A percentile compares a stretch with the other conserved stretches of the same genome.
phyloP scores from a whole-genome alignment of 257 asterid species.

The Fraxinus anomala region DNA sequence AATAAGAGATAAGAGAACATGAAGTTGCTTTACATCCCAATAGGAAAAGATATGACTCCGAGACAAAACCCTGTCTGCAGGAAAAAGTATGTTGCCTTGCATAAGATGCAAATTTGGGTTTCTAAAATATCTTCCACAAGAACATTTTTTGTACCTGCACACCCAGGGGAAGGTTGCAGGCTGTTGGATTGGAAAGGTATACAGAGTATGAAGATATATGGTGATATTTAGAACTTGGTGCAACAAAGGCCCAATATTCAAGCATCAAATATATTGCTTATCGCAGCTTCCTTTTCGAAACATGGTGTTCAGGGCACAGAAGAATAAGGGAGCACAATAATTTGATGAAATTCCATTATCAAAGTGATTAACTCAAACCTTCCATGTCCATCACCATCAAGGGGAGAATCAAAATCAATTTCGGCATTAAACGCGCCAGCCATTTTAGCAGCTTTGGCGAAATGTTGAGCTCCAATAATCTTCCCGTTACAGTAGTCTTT shows the following conservation, averaged over 20 bases:
- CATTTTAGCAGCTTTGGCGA: slow-evolving; percentile 91
- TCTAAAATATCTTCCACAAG: background rate
- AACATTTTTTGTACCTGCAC: background rate
- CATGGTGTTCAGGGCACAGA: background rate
- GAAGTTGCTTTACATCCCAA: background rate
- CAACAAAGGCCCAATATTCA: background rate
- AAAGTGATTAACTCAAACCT: slow-evolving; percentile 52
- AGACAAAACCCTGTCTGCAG: background rate
- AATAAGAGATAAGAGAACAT: too few relatives aligned
- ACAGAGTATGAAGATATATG: background rate
- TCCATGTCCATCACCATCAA: slow-evolving; percentile 99
- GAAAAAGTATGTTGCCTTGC: background rate
- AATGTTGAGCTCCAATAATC: slow-evolving; percentile 98
- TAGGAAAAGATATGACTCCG: background rate
- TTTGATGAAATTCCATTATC: background rate
- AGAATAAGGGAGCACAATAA: background rate
- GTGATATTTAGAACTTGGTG: background rate
- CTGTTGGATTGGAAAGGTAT: background rate
- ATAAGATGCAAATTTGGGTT: background rate
- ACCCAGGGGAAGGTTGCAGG: background rate
- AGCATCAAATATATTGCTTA: background rate
- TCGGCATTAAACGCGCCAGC: slow-evolving; percentile 89
- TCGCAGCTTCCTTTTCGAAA: background rate
- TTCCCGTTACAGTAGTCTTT: slow-evolving; percentile 83
- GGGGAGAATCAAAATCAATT: slow-evolving; percentile 81